Base-by-base conservation (phyloP, 768 basidiomycete genomes). In the Gymnopilus junonius region DNA sequence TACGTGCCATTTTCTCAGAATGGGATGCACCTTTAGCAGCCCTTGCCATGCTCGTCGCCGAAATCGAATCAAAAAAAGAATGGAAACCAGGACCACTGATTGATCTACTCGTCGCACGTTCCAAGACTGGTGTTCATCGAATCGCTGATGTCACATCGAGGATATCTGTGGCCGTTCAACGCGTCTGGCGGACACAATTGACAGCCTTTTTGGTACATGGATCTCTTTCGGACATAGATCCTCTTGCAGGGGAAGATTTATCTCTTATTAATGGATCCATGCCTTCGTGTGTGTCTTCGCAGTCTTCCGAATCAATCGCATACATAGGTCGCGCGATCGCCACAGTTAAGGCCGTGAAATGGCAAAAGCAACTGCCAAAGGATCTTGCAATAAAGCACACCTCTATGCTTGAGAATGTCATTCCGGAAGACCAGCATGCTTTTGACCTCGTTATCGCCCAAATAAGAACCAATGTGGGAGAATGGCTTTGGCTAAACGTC, bases 401-500 rank as follows among this genome's bases (percentile, higher is more conserved):
- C 12, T 79, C 75, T 34, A 67, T 91, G 61, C 74, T 95, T 4
- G 87, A 89, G 63, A 79, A 78, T 8, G 87, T 92, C 3, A 80
- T 93, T 8, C 89, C 91, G 0, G 86, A 92, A 69, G 90, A 94
- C 66, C 87, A 86, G 63, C 89, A 92, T 64, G 83, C 80, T 15
- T 93, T 97, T 69, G 93, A 93, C 71, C 77, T 82, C 32, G 85
- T 89, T 62, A 86, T 97, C 35, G 78, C 85, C 17, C 86, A 89
- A 63, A 92, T 95, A 37, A 80, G 94, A 61, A 89, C 84, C 1
- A 88, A 90, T 61, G 85, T 96, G 55, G 92, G 94, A 71, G 95
- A 97, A 80, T 97, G 95, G 94, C 80, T 97, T 1, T 97, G 95
- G 95, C 75, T 87, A 23, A 94, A 95, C 70, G 90, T 97, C 37